A percentile compares a stretch with the other conserved stretches of the same genome.
phyloP scores from a whole-genome alignment of 805 yeast species.

The Wickerhamiella slavikovae region DNA sequence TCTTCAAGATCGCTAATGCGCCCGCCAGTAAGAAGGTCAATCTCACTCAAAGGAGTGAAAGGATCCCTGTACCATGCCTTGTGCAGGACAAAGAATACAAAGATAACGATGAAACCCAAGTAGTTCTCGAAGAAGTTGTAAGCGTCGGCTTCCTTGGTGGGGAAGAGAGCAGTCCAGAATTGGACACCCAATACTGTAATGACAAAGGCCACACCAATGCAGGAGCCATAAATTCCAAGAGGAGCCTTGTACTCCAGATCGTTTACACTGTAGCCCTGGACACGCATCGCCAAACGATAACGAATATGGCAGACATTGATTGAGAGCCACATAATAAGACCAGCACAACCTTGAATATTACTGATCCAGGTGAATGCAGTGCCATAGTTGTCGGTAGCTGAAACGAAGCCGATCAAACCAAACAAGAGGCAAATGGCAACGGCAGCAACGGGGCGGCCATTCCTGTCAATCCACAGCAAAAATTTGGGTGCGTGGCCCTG shows the following conservation, averaged over 20 bases:
- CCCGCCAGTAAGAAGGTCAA: conserved; percentile 8
- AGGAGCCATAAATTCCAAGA: conserved; percentile 38
- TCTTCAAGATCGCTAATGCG: conserved; percentile 7
- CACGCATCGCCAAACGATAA: conserved; percentile 30
- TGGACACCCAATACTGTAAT: conserved; percentile 35
- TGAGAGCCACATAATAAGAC: conserved; percentile 12
- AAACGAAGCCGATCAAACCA: conserved; percentile 33
- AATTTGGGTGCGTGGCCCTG: conserved; percentile 39
- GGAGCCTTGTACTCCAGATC: conserved; percentile 40
- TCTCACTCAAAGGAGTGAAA: conserved; percentile 5
- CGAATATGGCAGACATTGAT: conserved; percentile 7
- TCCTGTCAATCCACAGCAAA: conserved; percentile 43
- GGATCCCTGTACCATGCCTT: conserved; percentile 23
- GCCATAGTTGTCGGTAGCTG: conserved; percentile 24
- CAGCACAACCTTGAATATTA: conserved; percentile 12
- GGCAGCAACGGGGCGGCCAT: conserved; percentile 53
- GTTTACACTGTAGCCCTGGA: conserved; percentile 36
- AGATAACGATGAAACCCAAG: conserved; percentile 26
- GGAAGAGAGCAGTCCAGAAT: conserved; percentile 48
- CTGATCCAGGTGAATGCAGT: conserved; percentile 14
- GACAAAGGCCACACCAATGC: conserved; percentile 31
- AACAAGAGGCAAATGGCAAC: conserved; percentile 23
- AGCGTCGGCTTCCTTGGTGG: conserved; percentile 22
- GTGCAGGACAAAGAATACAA: conserved; percentile 29
- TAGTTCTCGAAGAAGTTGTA: conserved; percentile 30